Conservation (phyloP, 2,329 filamentous ascomycete genomes). For the Xylogone sp. region DNA sequence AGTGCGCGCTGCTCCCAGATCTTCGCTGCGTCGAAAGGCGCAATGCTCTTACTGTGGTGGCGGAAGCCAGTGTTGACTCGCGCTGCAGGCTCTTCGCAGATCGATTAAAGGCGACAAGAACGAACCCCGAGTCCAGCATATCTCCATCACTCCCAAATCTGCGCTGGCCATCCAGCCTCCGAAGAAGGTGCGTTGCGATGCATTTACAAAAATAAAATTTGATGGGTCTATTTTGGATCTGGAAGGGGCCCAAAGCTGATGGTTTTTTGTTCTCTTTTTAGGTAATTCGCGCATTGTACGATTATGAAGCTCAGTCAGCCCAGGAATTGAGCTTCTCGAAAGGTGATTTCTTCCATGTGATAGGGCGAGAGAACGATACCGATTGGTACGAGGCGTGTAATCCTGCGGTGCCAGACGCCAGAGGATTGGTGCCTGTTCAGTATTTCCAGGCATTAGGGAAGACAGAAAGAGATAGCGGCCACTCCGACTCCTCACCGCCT, state of each 20-base stretch:
- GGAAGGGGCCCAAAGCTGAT: slow-evolving; percentile 8
- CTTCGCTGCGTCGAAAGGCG: neutral
- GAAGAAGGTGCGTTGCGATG: slow-evolving; percentile 59
- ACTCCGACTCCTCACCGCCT: slow-evolving; percentile 55
- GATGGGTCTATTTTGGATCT: neutral
- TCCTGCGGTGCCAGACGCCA: slow-evolving; percentile 78
- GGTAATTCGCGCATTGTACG: slow-evolving; percentile 97
- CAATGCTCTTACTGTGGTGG: neutral
- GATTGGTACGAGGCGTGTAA: slow-evolving; percentile 99
- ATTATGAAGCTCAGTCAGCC: slow-evolving; percentile 72
- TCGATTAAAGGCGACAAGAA: slow-evolving; percentile 68
- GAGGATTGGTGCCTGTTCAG: slow-evolving; percentile 87
- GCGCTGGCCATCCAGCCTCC: slow-evolving; percentile 67
- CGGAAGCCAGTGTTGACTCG: neutral
- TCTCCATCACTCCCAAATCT: slow-evolving; percentile 67
- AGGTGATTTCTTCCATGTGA: slow-evolving; percentile 97
- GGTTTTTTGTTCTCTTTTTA: slow-evolving; percentile 33
- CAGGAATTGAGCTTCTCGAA: slow-evolving; percentile 88
- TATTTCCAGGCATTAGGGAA: slow-evolving; percentile 93
- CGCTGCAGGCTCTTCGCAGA: slow-evolving; percentile 54
- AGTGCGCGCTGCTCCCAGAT: neutral
- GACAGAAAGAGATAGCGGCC: slow-evolving; percentile 83
- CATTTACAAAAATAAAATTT: too few species aligned
- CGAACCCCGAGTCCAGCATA: slow-evolving; percentile 55
- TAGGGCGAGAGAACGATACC: slow-evolving; percentile 86